These are phyloP conservation scores for Fusarium compactum DNA, from an alignment of 2,329 filamentous ascomycete species.

Conservation along the genomic window DNA sequence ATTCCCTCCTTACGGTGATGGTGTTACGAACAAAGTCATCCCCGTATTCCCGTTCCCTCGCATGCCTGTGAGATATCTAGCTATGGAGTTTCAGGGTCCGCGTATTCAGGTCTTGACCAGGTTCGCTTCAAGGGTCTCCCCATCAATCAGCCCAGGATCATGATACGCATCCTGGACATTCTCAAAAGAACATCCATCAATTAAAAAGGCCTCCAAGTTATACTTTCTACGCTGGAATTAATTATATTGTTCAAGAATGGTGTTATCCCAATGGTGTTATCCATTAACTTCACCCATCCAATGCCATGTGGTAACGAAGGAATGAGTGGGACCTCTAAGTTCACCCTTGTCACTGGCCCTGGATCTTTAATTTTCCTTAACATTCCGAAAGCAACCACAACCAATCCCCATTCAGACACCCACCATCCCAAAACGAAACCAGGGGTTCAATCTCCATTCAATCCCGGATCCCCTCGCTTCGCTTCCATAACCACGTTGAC, in stretches of 20 bases:
- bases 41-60: neutral
- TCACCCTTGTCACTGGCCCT: conserved; percentile 22
- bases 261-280: neutral
- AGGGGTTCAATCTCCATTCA: conserved; percentile 18
- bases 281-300: neutral
- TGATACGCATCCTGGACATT: neutral
- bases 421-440: conserved; percentile 23
- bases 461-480: conserved; percentile 6
- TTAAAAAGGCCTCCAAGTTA: neutral
- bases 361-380: conserved; percentile 41
- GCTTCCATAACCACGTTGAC: conserved; percentile 2
- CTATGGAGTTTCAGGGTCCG: neutral
- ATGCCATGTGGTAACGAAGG: neutral
- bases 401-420: conserved; percentile 23
- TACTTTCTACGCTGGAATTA: neutral
- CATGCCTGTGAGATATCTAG: neutral
- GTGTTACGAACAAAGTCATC: neutral
- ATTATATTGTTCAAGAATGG: neutral
- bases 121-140: neutral
- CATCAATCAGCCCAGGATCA: neutral
- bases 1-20: fast-evolving
- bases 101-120: neutral
- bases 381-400: conserved; percentile 9
- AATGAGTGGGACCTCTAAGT: conserved; percentile 16
- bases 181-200: neutral